These are phyloP conservation scores for Mycena rebaudengoi DNA, from an alignment of 768 basidiomycete species.

Conservation along the genomic window DNA sequence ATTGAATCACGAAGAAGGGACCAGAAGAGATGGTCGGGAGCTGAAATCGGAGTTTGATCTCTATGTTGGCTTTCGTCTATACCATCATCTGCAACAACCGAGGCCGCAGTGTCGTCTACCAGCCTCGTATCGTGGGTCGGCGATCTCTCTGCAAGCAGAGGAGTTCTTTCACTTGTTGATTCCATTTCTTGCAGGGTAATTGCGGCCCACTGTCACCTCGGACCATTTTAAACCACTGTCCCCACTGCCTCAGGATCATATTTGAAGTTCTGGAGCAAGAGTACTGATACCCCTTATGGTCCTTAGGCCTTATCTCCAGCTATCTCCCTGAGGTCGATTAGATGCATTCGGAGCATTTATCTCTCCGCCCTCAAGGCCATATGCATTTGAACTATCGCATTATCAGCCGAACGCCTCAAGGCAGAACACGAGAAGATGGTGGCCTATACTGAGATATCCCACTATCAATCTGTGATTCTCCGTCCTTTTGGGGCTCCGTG, in stretches of 20 bases:
- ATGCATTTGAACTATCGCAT: slow-evolving; percentile 21
- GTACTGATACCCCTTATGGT: no score
- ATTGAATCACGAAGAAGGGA: slow-evolving; percentile 65
- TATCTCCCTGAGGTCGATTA: slow-evolving; percentile 1
- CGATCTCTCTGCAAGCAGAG: slow-evolving; percentile 31
- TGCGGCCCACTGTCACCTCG: neutral
- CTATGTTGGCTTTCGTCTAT: no score
- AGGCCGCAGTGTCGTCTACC: neutral
- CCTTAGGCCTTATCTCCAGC: no score
- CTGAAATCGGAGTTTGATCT: no score
- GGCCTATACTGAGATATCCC: slow-evolving; percentile 23
- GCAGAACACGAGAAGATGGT: slow-evolving; percentile 51
- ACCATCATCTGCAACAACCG: neutral
- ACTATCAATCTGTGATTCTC: neutral
- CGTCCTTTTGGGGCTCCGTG: neutral
- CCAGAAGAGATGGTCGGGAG: slow-evolving; percentile 38
- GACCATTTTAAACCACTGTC: slow-evolving; percentile 20
- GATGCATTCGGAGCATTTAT: slow-evolving; percentile 3
- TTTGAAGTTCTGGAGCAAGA: no score
- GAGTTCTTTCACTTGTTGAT: slow-evolving; percentile 39
- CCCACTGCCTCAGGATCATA: no score
- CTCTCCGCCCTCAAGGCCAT: slow-evolving; percentile 10
- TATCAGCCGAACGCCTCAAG: slow-evolving; percentile 55
- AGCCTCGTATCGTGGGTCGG: neutral
- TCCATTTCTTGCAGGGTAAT: slow-evolving; percentile 16